Evolutionary conservation across 2,329 filamentous ascomycete species (phyloP).

Genomic region (Fusarium bactridioides): DNA sequence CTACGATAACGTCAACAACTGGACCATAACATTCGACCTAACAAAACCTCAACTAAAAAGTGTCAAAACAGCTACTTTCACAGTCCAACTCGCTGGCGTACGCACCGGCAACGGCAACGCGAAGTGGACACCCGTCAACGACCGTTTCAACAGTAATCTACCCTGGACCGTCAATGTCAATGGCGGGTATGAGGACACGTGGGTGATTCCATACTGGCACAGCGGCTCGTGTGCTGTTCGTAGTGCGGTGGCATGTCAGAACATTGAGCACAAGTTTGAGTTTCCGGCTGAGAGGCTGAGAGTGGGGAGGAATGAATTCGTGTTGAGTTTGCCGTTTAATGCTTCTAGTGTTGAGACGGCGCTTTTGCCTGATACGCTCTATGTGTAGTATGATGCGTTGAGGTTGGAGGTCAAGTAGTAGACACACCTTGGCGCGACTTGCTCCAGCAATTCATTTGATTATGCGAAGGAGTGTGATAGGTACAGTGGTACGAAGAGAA

Average conservation of each 20-base stretch:
- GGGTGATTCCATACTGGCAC: constrained; percentile 59
- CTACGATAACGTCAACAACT: constrained; percentile 61
- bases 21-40: constrained; percentile 63
- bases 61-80: constrained; percentile 48
- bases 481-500: fast-evolving
- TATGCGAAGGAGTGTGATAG: fast-evolving
- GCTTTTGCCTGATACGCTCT: constrained; percentile 59
- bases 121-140: constrained; percentile 25
- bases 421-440: fast-evolving
- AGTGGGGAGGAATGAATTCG: constrained; percentile 60
- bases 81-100: constrained; percentile 23
- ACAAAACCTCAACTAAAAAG: constrained; percentile 36
- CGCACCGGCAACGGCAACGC: constrained; percentile 30
- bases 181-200: constrained; percentile 53
- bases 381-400: constrained; percentile 71
- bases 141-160: constrained; percentile 6
- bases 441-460: not conserved
- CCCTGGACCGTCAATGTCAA: constrained; percentile 47
- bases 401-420: constrained; percentile 57
- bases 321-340: constrained; percentile 65
- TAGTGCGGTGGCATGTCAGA: constrained; percentile 66
- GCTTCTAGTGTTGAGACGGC: constrained; percentile 66
- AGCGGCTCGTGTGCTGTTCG: constrained; percentile 63
- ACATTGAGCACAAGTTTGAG: constrained; percentile 64
- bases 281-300: constrained; percentile 58